Percentiles rank a stretch among this genome's conserved stretches.
Evolutionary conservation across 352 stramenopile species (phyloP).

Genomic region (Bremia lactucae): DNA sequence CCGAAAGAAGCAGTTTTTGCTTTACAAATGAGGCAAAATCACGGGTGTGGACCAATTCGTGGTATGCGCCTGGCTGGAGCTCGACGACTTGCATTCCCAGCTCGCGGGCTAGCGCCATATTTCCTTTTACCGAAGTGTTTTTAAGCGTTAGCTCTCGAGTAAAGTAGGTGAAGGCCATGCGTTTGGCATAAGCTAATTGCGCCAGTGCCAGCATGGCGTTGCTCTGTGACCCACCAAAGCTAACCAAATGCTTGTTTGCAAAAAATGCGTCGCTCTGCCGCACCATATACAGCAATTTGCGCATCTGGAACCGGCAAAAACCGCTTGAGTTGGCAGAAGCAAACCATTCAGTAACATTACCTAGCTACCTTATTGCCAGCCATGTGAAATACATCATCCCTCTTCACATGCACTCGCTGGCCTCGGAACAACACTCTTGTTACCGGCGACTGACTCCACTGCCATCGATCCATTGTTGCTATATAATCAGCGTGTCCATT

Average conservation of each 20-base stretch:
- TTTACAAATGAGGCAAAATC: conserved; percentile 22
- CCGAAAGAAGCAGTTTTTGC: not conserved
- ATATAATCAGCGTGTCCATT: not conserved
- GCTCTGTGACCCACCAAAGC: conserved; percentile 71
- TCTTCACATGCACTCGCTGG: conserved; percentile 71
- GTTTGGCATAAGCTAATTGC: conserved; percentile 59
- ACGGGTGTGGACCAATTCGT: conserved; percentile 30
- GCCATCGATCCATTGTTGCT: conserved; percentile 1
- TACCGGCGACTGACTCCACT: conserved; percentile 34
- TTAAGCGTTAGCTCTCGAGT: conserved; percentile 28
- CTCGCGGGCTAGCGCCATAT: conserved; percentile 28
- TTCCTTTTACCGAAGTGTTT: conserved; percentile 19
- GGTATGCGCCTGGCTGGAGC: conserved; percentile 33
- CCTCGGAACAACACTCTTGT: conserved; percentile 54
- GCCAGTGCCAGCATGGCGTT: conserved; percentile 82
- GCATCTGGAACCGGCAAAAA: conserved; percentile 28
- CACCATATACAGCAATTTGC: conserved; percentile 75
- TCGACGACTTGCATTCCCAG: conserved; percentile 65
- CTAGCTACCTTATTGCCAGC: conserved; percentile 70
- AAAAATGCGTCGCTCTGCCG: conserved; percentile 54
- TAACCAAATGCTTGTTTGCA: conserved; percentile 45
- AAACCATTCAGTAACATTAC: not conserved
- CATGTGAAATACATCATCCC: conserved; percentile 71
- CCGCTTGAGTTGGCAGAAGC: not conserved
- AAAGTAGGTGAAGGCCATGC: conserved; percentile 81